These are phyloP conservation scores for Lactifluus piperatus DNA, from an alignment of 768 basidiomycete genomes.

Conservation along the genomic window DNA sequence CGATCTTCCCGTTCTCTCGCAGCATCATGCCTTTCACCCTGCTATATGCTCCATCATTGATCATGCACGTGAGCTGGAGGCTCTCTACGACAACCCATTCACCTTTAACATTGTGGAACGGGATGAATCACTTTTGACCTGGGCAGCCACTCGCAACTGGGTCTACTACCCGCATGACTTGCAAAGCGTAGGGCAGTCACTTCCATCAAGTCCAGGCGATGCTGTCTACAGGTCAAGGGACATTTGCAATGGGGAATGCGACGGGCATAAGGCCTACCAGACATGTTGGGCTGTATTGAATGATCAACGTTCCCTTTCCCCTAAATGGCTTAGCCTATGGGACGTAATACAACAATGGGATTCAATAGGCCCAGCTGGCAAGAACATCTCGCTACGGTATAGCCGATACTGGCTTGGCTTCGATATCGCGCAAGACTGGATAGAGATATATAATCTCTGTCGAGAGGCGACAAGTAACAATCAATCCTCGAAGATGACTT, in stretches of 20 bases:
- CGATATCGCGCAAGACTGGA: not conserved
- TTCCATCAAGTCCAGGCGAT: not conserved
- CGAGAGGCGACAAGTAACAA: not conserved
- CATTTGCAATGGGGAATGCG: not conserved
- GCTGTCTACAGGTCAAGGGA: not conserved
- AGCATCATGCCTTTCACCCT: not conserved
- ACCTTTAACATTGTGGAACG: not conserved
- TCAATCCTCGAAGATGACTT: not conserved
- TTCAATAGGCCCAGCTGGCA: not conserved
- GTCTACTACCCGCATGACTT: not conserved
- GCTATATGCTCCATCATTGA: not conserved
- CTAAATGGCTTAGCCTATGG: not conserved
- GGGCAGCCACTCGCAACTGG: constrained; percentile 2
- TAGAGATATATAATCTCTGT: not conserved
- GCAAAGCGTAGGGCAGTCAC: not conserved
- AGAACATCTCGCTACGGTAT: not conserved
- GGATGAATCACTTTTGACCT: not conserved
- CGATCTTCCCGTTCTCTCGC: not conserved
- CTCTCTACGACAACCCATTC: not conserved
- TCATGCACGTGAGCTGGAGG: not conserved
- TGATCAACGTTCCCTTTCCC: not conserved
- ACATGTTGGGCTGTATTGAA: not conserved
- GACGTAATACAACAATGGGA: not conserved
- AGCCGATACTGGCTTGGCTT: constrained; percentile 5
- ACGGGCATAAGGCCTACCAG: not conserved